These are phyloP conservation scores for Thozetella sp. DNA, from an alignment of 495 filamentous ascomycete genomes.

Conservation along the genomic window DNA sequence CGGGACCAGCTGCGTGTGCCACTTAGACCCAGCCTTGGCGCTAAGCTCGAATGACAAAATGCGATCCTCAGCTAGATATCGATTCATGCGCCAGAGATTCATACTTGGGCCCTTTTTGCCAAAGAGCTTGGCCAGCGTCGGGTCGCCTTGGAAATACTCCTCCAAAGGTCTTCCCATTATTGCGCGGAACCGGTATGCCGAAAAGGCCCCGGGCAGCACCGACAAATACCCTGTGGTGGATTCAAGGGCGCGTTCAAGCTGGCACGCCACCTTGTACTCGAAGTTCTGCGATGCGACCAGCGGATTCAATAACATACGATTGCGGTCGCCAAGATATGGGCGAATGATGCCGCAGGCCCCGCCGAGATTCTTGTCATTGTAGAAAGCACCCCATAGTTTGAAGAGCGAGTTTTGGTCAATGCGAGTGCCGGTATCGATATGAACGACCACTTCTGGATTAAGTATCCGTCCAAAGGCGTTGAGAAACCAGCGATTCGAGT, in stretches of 20 bases:
- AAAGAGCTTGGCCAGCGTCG: conserved; percentile 90
- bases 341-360: conserved; percentile 99
- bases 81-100: conserved; percentile 99
- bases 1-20: conserved; percentile 98
- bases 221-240: conserved; percentile 96
- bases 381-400: conserved; percentile 95
- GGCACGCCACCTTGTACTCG: conserved; percentile 99
- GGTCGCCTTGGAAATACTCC: conserved; percentile 99
- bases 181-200: conserved; percentile 94
- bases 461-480: conserved; percentile 95
- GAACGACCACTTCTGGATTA: conserved; percentile 94
- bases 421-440: conserved; percentile 95
- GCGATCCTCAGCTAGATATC: conserved; percentile 99
- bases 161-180: conserved; percentile 97
- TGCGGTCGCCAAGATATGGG: conserved; percentile 92
- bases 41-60: conserved; percentile 99
- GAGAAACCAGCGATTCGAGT: conserved; percentile 97
- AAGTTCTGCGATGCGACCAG: conserved; percentile 97
- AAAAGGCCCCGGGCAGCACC: conserved; percentile 98
- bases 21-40: conserved; percentile 96
- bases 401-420: conserved; percentile 91
- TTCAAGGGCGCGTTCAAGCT: conserved; percentile 95
- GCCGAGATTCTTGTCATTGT: conserved; percentile 98
- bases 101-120: conserved; percentile 99
- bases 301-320: conserved; percentile 92